Evolutionary conservation across 1,284 basidiomycete genomes (phyloP).

Genomic region (Xerocomus minutiporus): DNA sequence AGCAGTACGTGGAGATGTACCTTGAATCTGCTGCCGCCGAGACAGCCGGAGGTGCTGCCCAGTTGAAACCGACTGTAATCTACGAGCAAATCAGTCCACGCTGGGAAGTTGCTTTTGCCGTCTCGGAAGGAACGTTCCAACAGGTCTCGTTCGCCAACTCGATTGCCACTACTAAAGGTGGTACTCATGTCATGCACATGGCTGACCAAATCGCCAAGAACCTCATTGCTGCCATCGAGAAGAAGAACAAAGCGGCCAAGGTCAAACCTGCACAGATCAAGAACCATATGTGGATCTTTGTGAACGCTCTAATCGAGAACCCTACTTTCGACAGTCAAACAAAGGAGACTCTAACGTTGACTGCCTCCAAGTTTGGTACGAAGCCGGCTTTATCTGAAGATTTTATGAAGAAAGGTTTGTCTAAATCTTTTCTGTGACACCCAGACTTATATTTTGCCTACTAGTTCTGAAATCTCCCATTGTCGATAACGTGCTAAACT

Average conservation of each 20-base stretch:
- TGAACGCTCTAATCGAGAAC: conserved; percentile 96
- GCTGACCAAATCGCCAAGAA: conserved; percentile 88
- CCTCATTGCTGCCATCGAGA: conserved; percentile 76
- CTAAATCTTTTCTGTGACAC: not conserved
- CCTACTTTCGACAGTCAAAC: conserved; percentile 99
- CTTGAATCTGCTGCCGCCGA: conserved; percentile 67
- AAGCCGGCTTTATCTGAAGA: conserved; percentile 84
- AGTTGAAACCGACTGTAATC: conserved; percentile 74
- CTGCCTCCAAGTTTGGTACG: conserved; percentile 86
- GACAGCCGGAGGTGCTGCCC: conserved; percentile 68
- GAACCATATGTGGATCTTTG: conserved; percentile 98
- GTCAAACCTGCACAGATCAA: conserved; percentile 94
- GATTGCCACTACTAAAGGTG: conserved; percentile 96
- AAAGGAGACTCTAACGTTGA: conserved; percentile 92
- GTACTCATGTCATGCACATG: conserved; percentile 88
- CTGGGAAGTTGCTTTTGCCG: conserved; percentile 96
- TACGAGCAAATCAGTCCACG: conserved; percentile 79
- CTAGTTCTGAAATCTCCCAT: conserved; percentile 88
- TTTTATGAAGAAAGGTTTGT: conserved; percentile 90
- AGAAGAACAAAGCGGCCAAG: conserved; percentile 95
- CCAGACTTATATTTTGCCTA: conserved; percentile 11
- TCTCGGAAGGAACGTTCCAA: conserved; percentile 88
- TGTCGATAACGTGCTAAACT: conserved; percentile 89
- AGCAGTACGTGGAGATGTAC: conserved; percentile 97
- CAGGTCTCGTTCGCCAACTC: conserved; percentile 98